These are phyloP conservation scores for Penicillium samsonianum DNA, from an alignment of 495 filamentous ascomycete species.

Conservation along the genomic window DNA sequence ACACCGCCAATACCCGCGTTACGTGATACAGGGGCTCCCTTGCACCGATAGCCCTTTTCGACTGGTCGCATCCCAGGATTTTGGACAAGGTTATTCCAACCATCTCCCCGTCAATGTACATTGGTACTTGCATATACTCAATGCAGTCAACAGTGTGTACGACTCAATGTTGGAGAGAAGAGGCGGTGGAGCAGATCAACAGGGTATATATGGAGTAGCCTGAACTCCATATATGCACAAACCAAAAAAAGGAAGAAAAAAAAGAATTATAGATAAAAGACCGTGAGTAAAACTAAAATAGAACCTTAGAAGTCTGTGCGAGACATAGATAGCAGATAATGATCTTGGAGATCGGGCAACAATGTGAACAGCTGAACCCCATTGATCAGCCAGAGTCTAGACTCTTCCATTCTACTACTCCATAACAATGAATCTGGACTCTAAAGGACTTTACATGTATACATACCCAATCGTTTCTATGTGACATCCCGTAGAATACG, in stretches of 20 bases:
- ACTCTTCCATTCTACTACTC: background rate
- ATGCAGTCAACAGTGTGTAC: too few relatives aligned
- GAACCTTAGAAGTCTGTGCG: background rate
- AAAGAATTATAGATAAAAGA: background rate
- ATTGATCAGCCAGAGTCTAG: conserved; percentile 11
- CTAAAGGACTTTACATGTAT: conserved; percentile 9
- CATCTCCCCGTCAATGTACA: conserved; percentile 8
- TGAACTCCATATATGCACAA: background rate
- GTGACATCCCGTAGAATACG: conserved; percentile 1
- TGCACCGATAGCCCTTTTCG: conserved; percentile 5
- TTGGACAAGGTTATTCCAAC: conserved; percentile 23
- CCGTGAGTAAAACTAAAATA: background rate
- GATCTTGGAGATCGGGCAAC: background rate
- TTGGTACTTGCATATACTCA: background rate
- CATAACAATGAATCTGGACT: conserved; percentile 2
- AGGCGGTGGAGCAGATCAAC: conserved; percentile 15
- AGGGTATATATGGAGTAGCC: background rate
- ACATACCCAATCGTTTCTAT: conserved; percentile 8
- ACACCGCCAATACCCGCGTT: background rate
- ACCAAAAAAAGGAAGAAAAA: background rate
- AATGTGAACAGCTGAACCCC: background rate
- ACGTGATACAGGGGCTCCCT: background rate
- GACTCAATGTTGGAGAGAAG: background rate
- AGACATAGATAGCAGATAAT: background rate
- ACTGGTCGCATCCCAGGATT: background rate